Conservation (phyloP, 148 eudicot genomes). For the Arbutus unedo region DNA sequence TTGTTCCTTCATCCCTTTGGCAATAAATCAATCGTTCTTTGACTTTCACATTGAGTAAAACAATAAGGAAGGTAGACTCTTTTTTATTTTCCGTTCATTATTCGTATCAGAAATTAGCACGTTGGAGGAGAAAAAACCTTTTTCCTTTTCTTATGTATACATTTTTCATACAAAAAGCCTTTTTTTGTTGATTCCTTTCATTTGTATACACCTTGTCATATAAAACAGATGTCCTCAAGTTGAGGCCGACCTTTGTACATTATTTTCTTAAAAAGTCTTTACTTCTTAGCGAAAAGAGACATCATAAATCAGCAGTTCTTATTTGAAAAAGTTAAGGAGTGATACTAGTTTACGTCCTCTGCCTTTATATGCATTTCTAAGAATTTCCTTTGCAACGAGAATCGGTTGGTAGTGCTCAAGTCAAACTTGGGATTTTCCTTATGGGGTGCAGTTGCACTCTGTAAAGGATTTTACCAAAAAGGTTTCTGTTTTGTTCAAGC, state of each 20-base stretch:
- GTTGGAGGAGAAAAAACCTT: neutral
- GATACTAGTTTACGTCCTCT: neutral
- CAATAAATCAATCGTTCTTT: neutral
- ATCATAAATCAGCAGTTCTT: too few species aligned
- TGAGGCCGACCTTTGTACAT: too few species aligned
- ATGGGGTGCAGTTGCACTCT: neutral
- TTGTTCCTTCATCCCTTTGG: neutral
- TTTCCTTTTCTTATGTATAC: neutral
- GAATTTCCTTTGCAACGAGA: too few species aligned
- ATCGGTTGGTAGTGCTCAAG: neutral
- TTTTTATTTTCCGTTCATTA: neutral
- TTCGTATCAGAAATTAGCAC: neutral
- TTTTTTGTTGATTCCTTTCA: neutral
- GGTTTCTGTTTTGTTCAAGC: neutral
- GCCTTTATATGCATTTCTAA: neutral
- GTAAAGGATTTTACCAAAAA: neutral
- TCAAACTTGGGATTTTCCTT: neutral
- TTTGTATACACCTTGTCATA: neutral
- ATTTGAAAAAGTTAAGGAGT: too few species aligned
- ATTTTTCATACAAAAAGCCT: too few species aligned
- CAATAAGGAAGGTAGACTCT: neutral
- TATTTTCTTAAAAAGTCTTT: too few species aligned
- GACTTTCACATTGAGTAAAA: neutral
- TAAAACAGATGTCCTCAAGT: too few species aligned
- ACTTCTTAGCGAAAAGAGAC: too few species aligned